Base-by-base conservation (phyloP, 257 asterid species). In the Phtheirospermum japonicum region DNA sequence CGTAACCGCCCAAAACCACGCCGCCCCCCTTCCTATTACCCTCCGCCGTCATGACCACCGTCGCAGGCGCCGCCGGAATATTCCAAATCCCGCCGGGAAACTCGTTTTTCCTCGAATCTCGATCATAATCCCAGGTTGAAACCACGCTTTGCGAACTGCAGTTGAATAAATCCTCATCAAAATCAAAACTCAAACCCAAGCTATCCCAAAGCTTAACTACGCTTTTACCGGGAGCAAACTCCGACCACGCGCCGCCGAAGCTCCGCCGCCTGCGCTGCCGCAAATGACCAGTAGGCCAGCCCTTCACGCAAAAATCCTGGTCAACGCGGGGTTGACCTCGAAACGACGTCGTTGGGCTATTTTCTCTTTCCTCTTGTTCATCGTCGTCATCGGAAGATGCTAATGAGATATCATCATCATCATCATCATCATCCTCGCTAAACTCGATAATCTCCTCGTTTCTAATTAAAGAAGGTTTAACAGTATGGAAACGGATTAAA, bases 181-280 rank as follows among this genome's bases (percentile, higher is more conserved):
- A 73, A 74, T 86, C 93, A 4, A 87, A 75, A 48, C 77, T 82
- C 19, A 87, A 52, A 9, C 88, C 83, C 36, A 90, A 62, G 56
- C 89, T 84, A 66, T 93, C 99, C 97, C 99, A 89, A 8, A 89
- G 80, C 83, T 79, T 85, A 0, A 93, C 99, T 5, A 93, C 95
- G 43, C 73, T 83, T 58, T 77, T 75, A 13, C 96, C 96, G 32
- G 77, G 64, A 0, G 80, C 42, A 50, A 83, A 77, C 0, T 81
- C 94, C 23, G 84, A 43, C 90, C 85, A 79, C 0, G 64, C 76
- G 31, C 71, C 70, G 65, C 69, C 65, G 57, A 58, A 3, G 52
- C 49, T 40, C 70, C 77, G 73, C 16, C 80, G 66, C 71, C 76
- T 59, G 32, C 84, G 82, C 40, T 62, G 71, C 49, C 48, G 81